These are phyloP conservation scores for Petunia axillaris DNA, from an alignment of 257 asterid species.

Conservation along the genomic window DNA sequence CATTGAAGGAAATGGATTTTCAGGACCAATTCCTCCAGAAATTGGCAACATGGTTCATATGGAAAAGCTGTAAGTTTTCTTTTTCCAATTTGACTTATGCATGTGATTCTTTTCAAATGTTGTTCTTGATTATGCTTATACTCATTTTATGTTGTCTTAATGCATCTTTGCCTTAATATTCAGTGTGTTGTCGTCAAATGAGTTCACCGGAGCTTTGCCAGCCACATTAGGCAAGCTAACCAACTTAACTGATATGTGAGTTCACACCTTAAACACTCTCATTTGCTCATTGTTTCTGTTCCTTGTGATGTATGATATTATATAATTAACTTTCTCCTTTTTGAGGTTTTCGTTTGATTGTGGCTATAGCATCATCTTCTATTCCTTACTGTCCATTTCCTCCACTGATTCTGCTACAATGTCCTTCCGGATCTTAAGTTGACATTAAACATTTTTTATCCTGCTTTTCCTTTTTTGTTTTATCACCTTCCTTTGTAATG, in stretches of 20 bases:
- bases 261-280: slow-evolving; percentile 1
- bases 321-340: not conserved
- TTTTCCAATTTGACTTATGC: slow-evolving; percentile 16
- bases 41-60: slow-evolving; percentile 69
- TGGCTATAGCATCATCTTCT: not conserved
- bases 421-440: slow-evolving; percentile 1
- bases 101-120: slow-evolving; percentile 6
- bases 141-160: slow-evolving; percentile 24
- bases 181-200: slow-evolving; percentile 77
- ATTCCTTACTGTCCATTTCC: not conserved
- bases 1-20: slow-evolving; percentile 78
- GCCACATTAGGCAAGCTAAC: slow-evolving; percentile 59
- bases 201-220: slow-evolving; percentile 71
- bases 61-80: slow-evolving; percentile 62
- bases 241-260: slow-evolving; percentile 76
- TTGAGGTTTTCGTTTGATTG: not conserved
- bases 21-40: slow-evolving; percentile 72
- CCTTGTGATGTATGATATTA: slow-evolving; percentile 18
- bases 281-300: slow-evolving; percentile 12
- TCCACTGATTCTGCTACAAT: not conserved
- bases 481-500: not conserved
- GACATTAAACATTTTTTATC: not conserved
- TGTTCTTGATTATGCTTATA: not conserved
- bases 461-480: not conserved
- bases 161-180: slow-evolving; percentile 23